Evolutionary conservation across 768 basidiomycete genomes (phyloP), one percentile per base, ranked within the genome.

Genomic region (Kwoniella heveanensis): DNA sequence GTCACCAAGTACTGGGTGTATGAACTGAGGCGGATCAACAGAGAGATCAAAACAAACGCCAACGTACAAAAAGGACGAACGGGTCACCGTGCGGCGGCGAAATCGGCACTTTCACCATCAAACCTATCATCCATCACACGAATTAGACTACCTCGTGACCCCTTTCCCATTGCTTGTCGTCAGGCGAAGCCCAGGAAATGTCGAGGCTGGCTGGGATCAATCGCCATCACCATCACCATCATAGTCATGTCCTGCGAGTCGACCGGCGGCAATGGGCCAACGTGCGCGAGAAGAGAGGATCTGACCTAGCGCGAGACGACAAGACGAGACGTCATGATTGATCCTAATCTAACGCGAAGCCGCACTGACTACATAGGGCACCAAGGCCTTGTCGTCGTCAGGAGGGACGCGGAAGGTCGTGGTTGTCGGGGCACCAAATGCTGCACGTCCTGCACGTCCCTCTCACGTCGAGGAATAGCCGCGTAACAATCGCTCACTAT

Each of bases 121-220:
- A 46, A 24, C 9, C 22, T 19, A 44, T 22, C 54, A 17, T 13
- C 22, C 54, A 15, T 25, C n/a, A 39, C 15, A n/a, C 46, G 3
- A 29, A 48, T 22, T 58, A 58, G 32, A 21, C 22, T 24, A 37
- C 46, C 29, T 58, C 48, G 57, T 58, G 57, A 58, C 57, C 57
- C 57, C 47, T 46, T 47, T 58, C 26, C 24, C 26, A n/a, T 22
- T 47, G 30, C 26, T 22, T 27, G 13, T 22, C 19, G 56, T 37
- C 44, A 57, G 56, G 44, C 30, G 3, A 19, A 24, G 17, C 10
- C n/a, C 8, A 29, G 21, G n/a, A 3, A 27, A n/a, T 25, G 39
- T 26, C 21, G 32, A 24, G 54, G 39, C 32, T n/a, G n/a, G n/a
- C n/a, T n/a, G n/a, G n/a, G n/a, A n/a, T n/a, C n/a, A n/a, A n/a